Base-by-base conservation (phyloP, 2,329 filamentous ascomycete species). In the Aspergillus sojae region DNA sequence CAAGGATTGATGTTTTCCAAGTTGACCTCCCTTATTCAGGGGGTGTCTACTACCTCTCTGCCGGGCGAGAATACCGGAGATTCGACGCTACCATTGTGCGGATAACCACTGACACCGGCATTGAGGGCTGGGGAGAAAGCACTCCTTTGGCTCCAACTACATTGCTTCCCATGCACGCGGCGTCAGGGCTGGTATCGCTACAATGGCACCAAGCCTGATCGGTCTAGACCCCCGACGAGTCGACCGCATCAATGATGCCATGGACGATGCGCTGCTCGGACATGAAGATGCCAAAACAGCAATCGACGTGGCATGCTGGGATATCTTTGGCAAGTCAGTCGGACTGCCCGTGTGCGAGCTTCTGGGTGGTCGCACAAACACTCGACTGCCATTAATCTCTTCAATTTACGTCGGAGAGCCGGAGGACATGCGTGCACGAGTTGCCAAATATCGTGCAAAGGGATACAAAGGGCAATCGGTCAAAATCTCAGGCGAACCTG, bases 221-320 rank as follows among this genome's bases (percentile, higher is more conserved):
- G 70, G 70, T 7, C 66, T 73, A 0, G 71, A 73, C 56, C 72
- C 69, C 1, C 69, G 70, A 52, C 52, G 60, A 9, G 67, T 73
- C 2, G 72, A 74, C 53, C 69, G 72, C 21, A 70, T 74, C 53
- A 73, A 74, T 57, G 71, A 74, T 19, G 66, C 67, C 43, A 74
- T 74, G 72, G 67, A 73, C 56, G 50, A 60, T 9, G 69, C 69
- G 2, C 60, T 74, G 2, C 11, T 67, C 1, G 70, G 71, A 26
- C 67, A 70, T 32, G 63, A 70, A 45, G 52, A 66, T 61, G 72
- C 71, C 16, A 74, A 74, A 48, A 63, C 70, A 1, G 67, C 63
- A 0, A 45, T 68, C 4, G 65, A 68, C 21, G 43, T 67, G 39
- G 71, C 70, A 6, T 74, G 71, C 54, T 72, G 71, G 70, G 71